Evolutionary conservation across 1,139 yeast genomes (phyloP), one percentile per base, ranked within the genome.

Genomic region (Candida mesenterica): DNA sequence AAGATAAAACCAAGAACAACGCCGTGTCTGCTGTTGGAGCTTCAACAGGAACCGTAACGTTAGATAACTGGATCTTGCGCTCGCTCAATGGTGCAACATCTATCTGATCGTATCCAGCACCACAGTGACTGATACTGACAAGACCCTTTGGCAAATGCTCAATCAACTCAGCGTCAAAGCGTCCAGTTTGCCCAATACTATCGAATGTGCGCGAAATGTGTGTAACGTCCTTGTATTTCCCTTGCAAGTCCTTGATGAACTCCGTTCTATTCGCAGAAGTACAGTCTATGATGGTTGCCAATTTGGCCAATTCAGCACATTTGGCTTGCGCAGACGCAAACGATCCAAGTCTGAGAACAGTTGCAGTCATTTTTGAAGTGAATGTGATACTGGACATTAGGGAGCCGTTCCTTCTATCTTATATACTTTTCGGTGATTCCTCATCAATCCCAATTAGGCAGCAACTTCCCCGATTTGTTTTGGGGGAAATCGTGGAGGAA

Each of bases 21-120:
- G 87, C 90, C 3, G 89, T 78, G 48, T 82, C 89, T 1, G 96
- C 95, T 10, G 96, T 88, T 10, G 95, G 85, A 6, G 74, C 77
- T 47, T 84, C 89, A 13, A 85, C 94, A 4, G 84, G 67, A 4
- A 67, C 69, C 4, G 94, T 90, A 5, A 82, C 83, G 54, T 86
- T 82, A 7, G 90, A 77, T 8, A 85, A 65, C 58, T 82, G 88
- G 37, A 86, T 80, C 19, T 72, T 72, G 28, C 65, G 59, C 13
- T 58, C 61, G 10, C 73, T 64, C 47, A 75, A 69, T 13, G 77
- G 70, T 15, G 61, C 65, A 2, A 79, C 76, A 49, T 82, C 88
- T 30, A 83, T 68, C 57, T 82, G 90, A 55, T 92, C 97, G 58
- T 92, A 92, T 4, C 98, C 97, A 1, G 98, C 98, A 38, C 97